Conservation (phyloP, 345 rosid species). For the Eucalyptus shirleyi region DNA sequence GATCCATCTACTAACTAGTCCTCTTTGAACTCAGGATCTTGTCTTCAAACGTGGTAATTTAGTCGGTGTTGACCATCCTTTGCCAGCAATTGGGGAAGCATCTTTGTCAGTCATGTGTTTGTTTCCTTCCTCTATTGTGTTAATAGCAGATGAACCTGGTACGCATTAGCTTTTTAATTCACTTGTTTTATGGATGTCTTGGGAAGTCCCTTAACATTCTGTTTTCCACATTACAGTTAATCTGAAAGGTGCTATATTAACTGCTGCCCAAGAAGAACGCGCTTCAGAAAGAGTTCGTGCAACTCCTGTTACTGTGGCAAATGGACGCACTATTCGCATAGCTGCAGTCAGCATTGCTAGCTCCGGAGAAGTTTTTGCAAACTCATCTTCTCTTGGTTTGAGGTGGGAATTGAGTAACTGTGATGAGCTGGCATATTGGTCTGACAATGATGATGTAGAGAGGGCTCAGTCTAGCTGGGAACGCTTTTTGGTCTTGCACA, state of each 20-base stretch:
- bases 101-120: conserved; percentile 45
- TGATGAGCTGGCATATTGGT: conserved; percentile 69
- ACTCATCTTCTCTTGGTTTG: conserved; percentile 77
- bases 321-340: conserved; percentile 70
- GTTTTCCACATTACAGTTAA: conserved; percentile 35
- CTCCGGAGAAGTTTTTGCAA: conserved; percentile 75
- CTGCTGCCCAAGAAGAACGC: conserved; percentile 49
- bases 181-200: not conserved
- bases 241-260: conserved; percentile 39
- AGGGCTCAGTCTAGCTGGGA: conserved; percentile 66
- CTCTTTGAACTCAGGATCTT: conserved; percentile 34
- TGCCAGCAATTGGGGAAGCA: conserved; percentile 62
- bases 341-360: conserved; percentile 66
- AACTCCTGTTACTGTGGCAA: conserved; percentile 70
- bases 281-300: conserved; percentile 40
- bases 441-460: conserved; percentile 32
- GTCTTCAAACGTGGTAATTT: conserved; percentile 76
- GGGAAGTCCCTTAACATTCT: not conserved
- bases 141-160: conserved; percentile 91
- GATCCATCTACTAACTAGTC: conserved; percentile 1
- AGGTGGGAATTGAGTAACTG: conserved; percentile 72
- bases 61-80: conserved; percentile 68
- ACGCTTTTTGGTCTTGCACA: conserved; percentile 60
- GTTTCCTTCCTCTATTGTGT: conserved; percentile 60
- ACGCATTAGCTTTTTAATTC: not conserved